phyloP scores from a whole-genome alignment of 2,329 filamentous ascomycete genomes.

The Pyrenochaeta sp. region DNA sequence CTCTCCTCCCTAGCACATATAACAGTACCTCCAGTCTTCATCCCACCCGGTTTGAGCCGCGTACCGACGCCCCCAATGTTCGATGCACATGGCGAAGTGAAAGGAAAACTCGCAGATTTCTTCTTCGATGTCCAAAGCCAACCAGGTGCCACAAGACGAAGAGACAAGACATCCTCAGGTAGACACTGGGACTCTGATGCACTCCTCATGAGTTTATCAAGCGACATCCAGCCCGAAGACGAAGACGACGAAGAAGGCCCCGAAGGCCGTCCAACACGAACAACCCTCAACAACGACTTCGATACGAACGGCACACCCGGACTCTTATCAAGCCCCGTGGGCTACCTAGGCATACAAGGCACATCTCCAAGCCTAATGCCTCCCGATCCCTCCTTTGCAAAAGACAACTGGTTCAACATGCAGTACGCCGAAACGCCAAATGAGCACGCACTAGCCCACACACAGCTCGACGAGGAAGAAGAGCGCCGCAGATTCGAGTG shows the following conservation, averaged over 20 bases:
- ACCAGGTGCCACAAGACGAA: constrained; percentile 8
- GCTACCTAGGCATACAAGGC: constrained; percentile 16
- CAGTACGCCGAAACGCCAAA: constrained; percentile 10
- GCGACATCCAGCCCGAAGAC: constrained; percentile 17
- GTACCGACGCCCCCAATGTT: constrained; percentile 37
- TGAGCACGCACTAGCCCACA: constrained; percentile 9
- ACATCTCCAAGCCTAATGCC: neutral
- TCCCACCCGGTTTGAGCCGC: constrained; percentile 34
- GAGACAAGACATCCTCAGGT: constrained; percentile 14
- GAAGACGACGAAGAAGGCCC: constrained; percentile 32
- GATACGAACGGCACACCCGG: constrained; percentile 6
- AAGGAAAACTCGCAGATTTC: constrained; percentile 41
- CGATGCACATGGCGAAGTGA: constrained; percentile 31
- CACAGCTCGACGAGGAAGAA: constrained; percentile 26
- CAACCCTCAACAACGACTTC: constrained; percentile 1
- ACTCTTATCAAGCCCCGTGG: constrained; percentile 7
- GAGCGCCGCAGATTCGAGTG: constrained; percentile 47
- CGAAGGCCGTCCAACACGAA: constrained; percentile 16
- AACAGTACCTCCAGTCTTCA: constrained; percentile 28
- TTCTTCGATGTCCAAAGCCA: constrained; percentile 38
- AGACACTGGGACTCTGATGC: constrained; percentile 47
- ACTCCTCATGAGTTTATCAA: constrained; percentile 41
- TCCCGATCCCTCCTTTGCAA: constrained; percentile 5
- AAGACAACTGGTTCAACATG: constrained; percentile 24
- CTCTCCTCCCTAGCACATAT: constrained; percentile 21